These are phyloP conservation scores for Mortierella claussenii DNA, from an alignment of 192 early-diverging fungal species.

Conservation along the genomic window DNA sequence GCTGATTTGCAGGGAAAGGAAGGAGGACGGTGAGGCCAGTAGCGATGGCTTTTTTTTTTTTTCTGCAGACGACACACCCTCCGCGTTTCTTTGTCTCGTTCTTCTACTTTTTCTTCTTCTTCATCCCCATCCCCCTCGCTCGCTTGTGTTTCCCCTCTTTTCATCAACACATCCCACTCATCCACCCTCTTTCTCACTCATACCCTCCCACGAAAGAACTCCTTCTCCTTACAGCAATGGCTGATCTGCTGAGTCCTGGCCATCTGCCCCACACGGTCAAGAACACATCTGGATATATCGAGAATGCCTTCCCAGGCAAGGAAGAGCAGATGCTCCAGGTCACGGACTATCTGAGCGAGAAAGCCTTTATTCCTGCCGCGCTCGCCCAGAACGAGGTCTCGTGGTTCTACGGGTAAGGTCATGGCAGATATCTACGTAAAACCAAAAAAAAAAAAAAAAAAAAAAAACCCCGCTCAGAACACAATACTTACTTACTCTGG, in stretches of 20 bases:
- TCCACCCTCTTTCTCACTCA: too few species aligned
- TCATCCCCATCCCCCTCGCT: too few species aligned
- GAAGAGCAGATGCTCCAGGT: conserved; percentile 92
- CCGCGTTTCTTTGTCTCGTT: background rate
- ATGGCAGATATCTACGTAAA: too few species aligned
- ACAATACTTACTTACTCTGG: background rate
- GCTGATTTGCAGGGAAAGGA: too few species aligned
- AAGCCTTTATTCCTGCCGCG: conserved; percentile 90
- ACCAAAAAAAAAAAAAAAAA: background rate
- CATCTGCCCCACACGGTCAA: conserved; percentile 48
- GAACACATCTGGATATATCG: conserved; percentile 73
- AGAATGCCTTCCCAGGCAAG: conserved; percentile 92
- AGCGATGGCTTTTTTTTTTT: too few species aligned
- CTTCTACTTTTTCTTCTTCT: background rate
- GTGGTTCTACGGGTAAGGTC: conserved; percentile 97
- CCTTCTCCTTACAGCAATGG: conserved; percentile 6
- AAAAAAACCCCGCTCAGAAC: background rate
- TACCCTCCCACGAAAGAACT: too few species aligned
- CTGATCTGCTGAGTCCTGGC: conserved; percentile 19
- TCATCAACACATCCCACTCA: too few species aligned
- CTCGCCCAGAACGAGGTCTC: conserved; percentile 89
- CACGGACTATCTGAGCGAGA: conserved; percentile 82
- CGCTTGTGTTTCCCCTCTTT: too few species aligned
- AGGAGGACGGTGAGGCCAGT: too few species aligned
- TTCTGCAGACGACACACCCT: background rate